These are phyloP conservation scores for Capsella rubella DNA, from an alignment of 441 rosid species.

Conservation along the genomic window DNA sequence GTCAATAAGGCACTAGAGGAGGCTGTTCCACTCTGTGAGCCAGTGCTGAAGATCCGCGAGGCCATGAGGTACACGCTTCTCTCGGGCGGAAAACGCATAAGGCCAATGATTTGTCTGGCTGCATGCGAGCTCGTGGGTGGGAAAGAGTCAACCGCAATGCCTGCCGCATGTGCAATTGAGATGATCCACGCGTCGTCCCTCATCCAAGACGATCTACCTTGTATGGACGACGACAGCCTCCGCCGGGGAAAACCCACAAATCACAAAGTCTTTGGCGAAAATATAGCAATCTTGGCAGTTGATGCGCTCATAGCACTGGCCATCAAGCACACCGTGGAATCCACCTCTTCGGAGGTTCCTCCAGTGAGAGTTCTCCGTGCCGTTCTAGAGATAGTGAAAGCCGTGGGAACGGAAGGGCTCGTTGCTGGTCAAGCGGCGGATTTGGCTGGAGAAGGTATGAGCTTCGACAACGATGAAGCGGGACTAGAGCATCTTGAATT, in stretches of 20 bases:
- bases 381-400: conserved; percentile 39
- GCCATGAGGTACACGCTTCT: conserved; percentile 64
- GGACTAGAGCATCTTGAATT: conserved; percentile 45
- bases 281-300: conserved; percentile 42
- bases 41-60: conserved; percentile 30
- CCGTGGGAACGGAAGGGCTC: conserved; percentile 49
- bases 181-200: conserved; percentile 55
- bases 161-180: conserved; percentile 52
- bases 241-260: conserved; percentile 55
- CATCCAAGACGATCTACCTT: conserved; percentile 60
- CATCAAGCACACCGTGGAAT: conserved; percentile 5
- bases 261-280: conserved; percentile 55
- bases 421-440: conserved; percentile 53
- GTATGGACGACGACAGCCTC: conserved; percentile 54
- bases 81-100: conserved; percentile 46
- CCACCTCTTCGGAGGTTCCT: conserved; percentile 16
- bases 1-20: conserved; percentile 47
- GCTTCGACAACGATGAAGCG: conserved; percentile 29
- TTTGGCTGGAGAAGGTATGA: conserved; percentile 45
- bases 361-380: conserved; percentile 39
- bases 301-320: conserved; percentile 52
- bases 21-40: conserved; percentile 42
- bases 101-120: conserved; percentile 48
- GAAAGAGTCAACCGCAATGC: conserved; percentile 35
- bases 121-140: conserved; percentile 57